Conservation (phyloP, 2,329 filamentous ascomycete genomes). For the Emmonsia crescens region DNA sequence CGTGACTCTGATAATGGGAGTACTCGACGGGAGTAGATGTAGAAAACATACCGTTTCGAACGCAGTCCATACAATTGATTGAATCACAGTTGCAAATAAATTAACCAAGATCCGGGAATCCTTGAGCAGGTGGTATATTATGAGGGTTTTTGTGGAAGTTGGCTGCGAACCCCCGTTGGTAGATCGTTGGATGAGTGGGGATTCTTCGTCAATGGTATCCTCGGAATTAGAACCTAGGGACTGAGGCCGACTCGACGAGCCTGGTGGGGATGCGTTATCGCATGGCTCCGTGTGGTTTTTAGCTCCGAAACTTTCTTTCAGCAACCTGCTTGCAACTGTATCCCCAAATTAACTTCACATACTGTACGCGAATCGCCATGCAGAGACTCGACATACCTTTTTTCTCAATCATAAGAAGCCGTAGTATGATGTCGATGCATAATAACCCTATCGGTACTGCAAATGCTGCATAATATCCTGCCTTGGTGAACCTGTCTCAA, state of each 20-base stretch:
- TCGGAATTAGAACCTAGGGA: background rate
- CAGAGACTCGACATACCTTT: background rate
- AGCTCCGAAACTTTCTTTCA: background rate
- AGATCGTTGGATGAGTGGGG: background rate
- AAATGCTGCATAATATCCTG: conserved; percentile 24
- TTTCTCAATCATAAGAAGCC: conserved; percentile 51
- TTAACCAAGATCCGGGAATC: conserved; percentile 36
- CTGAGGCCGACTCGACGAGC: background rate
- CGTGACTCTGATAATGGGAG: background rate
- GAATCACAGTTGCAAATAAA: conserved; percentile 36
- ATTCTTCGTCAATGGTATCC: background rate
- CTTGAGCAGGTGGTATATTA: conserved; percentile 23
- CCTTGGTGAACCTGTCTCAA: conserved; percentile 6
- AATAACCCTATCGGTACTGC: conserved; percentile 37
- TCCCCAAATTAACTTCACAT: background rate
- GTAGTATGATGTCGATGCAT: conserved; percentile 48
- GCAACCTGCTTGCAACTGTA: background rate
- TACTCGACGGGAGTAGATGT: background rate
- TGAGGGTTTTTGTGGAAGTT: conserved; percentile 7
- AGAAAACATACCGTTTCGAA: conserved; percentile 36
- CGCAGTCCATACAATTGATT: conserved; percentile 42
- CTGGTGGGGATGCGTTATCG: background rate
- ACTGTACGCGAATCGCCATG: background rate
- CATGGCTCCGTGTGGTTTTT: background rate
- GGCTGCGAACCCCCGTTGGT: background rate